Evolutionary conservation across 148 eudicot species (phyloP).

Genomic region (Salicornia ramosissima): DNA sequence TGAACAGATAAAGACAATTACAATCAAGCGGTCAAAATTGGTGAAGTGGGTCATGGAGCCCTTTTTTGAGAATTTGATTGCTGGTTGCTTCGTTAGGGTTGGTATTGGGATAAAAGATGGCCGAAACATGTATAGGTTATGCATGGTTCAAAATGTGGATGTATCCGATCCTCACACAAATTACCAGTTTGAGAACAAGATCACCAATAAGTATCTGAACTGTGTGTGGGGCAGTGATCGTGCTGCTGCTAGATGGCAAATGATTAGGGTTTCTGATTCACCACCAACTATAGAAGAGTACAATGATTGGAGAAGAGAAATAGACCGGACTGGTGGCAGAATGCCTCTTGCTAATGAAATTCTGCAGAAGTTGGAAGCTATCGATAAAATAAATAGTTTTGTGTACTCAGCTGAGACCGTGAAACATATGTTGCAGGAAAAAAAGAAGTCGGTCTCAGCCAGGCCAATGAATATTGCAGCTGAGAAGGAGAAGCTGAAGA

Average conservation of each 20-base stretch:
- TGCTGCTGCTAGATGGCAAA: conserved; percentile 98
- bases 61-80: conserved; percentile 79
- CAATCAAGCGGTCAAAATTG: conserved; percentile 64
- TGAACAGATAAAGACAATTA: conserved; percentile 57
- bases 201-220: conserved; percentile 66
- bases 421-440: conserved; percentile 86
- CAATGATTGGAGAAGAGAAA: conserved; percentile 75
- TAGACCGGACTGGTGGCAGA: conserved; percentile 64
- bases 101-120: conserved; percentile 77
- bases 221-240: conserved; percentile 84
- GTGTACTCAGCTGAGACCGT: conserved; percentile 87
- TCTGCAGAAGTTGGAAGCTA: conserved; percentile 62
- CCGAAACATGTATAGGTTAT: conserved; percentile 64
- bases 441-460: conserved; percentile 73
- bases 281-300: conserved; percentile 68
- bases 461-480: conserved; percentile 87
- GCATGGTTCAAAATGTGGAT: conserved; percentile 68
- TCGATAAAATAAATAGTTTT: conserved; percentile 56
- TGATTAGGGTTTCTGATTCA: conserved; percentile 87
- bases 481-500: conserved; percentile 73
- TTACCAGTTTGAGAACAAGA: conserved; percentile 77
- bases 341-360: conserved; percentile 64
- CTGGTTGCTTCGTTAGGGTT: conserved; percentile 93
- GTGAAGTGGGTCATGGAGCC: conserved; percentile 98
- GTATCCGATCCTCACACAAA: conserved; percentile 60